Percentiles rank a stretch among this genome's conserved stretches.
Evolutionary conservation across 2,329 filamentous ascomycete species (phyloP).

Genomic region (Cyphellophora attinorum): DNA sequence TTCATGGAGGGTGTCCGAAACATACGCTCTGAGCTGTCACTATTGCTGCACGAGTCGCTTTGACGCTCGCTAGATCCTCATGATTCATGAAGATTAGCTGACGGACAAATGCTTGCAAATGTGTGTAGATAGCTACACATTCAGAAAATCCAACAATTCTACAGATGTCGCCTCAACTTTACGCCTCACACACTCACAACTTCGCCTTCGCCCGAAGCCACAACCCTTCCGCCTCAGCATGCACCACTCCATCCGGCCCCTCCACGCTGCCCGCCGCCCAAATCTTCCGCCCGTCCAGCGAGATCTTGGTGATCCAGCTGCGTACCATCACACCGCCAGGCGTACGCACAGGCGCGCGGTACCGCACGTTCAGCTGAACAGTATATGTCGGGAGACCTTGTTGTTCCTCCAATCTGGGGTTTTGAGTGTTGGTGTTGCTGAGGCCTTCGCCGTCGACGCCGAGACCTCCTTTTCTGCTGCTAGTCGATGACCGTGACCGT

Average conservation of each 20-base stretch:
- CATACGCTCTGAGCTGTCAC: too few relatives aligned
- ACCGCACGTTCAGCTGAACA: slow-evolving; percentile 30
- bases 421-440: too few relatives aligned
- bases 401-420: neutral
- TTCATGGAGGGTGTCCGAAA: too few relatives aligned
- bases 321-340: slow-evolving; percentile 28
- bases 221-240: slow-evolving; percentile 31
- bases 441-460: neutral
- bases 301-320: slow-evolving; percentile 24
- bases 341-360: slow-evolving; percentile 26
- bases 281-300: slow-evolving; percentile 28
- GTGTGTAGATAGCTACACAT: too few relatives aligned
- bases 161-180: too few relatives aligned
- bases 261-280: slow-evolving; percentile 31
- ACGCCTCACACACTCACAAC: slow-evolving; percentile 19
- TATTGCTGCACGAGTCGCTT: too few relatives aligned
- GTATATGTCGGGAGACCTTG: slow-evolving; percentile 23
- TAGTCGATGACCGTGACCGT: too few relatives aligned
- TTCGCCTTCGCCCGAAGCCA: slow-evolving; percentile 26
- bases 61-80: too few relatives aligned
- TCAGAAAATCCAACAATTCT: too few relatives aligned
- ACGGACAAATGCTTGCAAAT: too few relatives aligned
- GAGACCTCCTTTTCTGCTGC: too few relatives aligned
- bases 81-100: too few relatives aligned
- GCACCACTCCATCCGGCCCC: slow-evolving; percentile 25